Base-by-base conservation (phyloP, 208 protist genomes). In the Leishmania arabica region DNA sequence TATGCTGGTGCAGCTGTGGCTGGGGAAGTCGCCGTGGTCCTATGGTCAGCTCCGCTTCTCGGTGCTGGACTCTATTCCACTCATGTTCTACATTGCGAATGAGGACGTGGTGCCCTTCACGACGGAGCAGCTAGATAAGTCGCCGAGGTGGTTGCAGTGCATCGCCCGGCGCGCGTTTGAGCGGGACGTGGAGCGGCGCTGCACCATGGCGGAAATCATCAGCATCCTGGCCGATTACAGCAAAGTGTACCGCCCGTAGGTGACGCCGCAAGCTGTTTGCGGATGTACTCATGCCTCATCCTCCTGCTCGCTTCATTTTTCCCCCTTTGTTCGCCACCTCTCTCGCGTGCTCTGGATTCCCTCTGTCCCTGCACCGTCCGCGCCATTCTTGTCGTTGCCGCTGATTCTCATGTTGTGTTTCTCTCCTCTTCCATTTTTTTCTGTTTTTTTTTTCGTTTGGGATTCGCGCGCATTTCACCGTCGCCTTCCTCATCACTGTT, bases 31-130 rank as follows among this genome's bases (percentile, higher is more conserved):
- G 21, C 91, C 91, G 75, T 94, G 89, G 89, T 86, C 84, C 40
- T 62, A 60, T 40, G 76, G 69, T 19, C 74, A 75, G 56, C 75
- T 78, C 9, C 31, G 68, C 49, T 78, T 90, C 53, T 78, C 85
- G 0, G 62, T 77, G 1, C 65, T 80, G 42, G 88, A 92, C 56
- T 73, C 86, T 31, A 83, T 91, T n/a, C 88, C 91, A 3, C 87
- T 94, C 37, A 87, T 94, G 79, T 94, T 90, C 62, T 84, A 90
- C 82, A 92, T 94, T 72, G 82, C 78, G 21, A 82, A 84, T 51
- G 82, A 93, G 58, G 86, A 88, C 8, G 84, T 84, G 40, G 75
- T 90, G 5, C 90, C 90, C 6, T 93, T 84, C 81, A 86, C 80
- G 0, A 58, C 80, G 27, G 79, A 70, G 40, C 82, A 93, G 72